Evolutionary conservation across 139 green algal genomes (phyloP), one percentile per base, ranked within the genome.

Genomic region (Astrephomene gubernaculifera): DNA sequence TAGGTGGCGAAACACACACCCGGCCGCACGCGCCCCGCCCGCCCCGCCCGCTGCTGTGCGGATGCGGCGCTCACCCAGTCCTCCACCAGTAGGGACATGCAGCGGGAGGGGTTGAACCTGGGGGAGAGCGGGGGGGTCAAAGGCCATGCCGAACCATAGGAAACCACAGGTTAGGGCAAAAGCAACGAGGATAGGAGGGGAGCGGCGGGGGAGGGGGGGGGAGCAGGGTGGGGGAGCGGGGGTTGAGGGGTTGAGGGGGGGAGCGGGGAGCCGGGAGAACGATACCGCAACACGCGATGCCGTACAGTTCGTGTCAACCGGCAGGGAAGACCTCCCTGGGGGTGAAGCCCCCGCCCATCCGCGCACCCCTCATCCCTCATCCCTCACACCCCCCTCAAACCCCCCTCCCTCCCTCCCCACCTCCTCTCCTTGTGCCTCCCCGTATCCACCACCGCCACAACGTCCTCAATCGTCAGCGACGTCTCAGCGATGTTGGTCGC

Each of bases 401-500:
- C 65, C 35, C 65, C 4, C 36, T 49, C 21, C 65, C 35, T 24
- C 17, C 57, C 17, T n/a, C 57, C 44, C 71, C 83, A 91, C 43
- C 94, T 71, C 44, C 94, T 72, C 86, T 97, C 93, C 88, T 97
- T 97, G 70, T 95, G 87, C 82, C 95, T 93, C 39, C 96, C 96
- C 31, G 69, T 86, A 83, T 99, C 96, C 33, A 99, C 89, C 27
- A 99, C 97, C 69, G 93, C 96, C 36, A 98, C 95, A 22, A 99
- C 94, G 74, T 99, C 97, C 75, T 98, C 96, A 76, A 99, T 98
- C 0, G 97, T 99, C 38, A 99, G 88, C 44, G 87, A 96, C 27
- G 97, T 99, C 91, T 99, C 97, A 0, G 97, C 97, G 67, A 99
- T 99, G 92, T 99, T 99, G 74, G 97, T 99, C 31, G 96, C 90